Base-by-base conservation (phyloP, 2,329 filamentous ascomycete species). In the Fusarium chlamydosporum region DNA sequence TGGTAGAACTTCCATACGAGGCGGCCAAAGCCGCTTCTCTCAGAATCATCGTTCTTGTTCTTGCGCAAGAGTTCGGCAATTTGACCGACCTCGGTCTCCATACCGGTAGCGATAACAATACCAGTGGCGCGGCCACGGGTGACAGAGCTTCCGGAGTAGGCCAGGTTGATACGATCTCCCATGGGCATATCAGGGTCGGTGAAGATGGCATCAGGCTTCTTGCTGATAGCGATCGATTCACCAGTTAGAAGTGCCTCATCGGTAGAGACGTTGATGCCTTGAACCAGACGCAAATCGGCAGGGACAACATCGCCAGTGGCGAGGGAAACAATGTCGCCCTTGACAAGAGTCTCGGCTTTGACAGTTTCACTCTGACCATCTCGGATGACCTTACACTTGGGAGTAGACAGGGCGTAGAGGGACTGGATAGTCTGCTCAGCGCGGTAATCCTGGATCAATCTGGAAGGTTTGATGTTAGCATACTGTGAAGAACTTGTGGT, bases 201-300 rank as follows among this genome's bases (percentile, higher is more conserved):
- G 52, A 90, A 83, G 46, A 88, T 79, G 43, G 79, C 82, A 35
- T 88, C 83, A n/a, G 87, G 81, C 72, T 87, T 82, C 80, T 93
- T 90, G 82, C 83, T 86, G 56, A 91, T 89, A 61, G 91, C 88
- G 8, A 91, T 78, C 35, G 91, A 91, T 80, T 93, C 91, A 66
- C 91, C 91, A 15, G 91, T 93, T 38, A 93, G 85, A 61, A 92
- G 84, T 13, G 91, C 89, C 78, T 93, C 91, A 65, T 96, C 92
- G 68, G 90, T 91, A 50, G 90, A 91, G 61, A 93, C 81, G 77
- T 94, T 94, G 79, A 93, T 88, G 58, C 86, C 87, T 67, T 90
- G 85, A 65, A 90, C 78, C 20, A 89, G 80, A 65, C 89, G 85
- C 50, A 92, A 80, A 78, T 93, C 91, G 34, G 90, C 91, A 6